Base-by-base conservation (phyloP, 1,284 basidiomycete species). In the Coniferiporia weirii region DNA sequence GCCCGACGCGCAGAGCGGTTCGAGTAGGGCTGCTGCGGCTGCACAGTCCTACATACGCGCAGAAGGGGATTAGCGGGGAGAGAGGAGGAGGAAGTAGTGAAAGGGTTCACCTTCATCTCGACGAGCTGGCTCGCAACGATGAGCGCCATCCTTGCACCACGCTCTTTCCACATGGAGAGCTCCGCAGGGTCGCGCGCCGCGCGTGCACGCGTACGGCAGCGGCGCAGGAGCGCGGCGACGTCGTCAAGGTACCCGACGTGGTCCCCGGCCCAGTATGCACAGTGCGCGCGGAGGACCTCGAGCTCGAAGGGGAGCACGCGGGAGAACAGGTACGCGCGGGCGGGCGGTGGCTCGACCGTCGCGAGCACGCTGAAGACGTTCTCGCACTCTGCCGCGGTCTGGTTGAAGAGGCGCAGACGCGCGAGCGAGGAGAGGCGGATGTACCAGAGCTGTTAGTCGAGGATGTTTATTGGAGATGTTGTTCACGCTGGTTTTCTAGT, bases 351-450 rank as follows among this genome's bases (percentile, higher is more conserved):
- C 63, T 82, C 78, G 57, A 87, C 77, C 40, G 76, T 75, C 62
- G 80, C 77, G 48, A 91, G 79, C 17, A 85, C 84, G n/a, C 79
- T 73, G 70, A 88, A 91, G n/a, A 92, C 78, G 71, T 89, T 87
- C 20, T 82, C 84, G 69, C 85, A 86, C 72, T 93, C 90, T 19
- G 86, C 85, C 1, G 87, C 80, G 15, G 85, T 84, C 68, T 92
- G 90, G 66, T 90, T 90, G 75, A 87, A 88, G 53, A 93, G 81
- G 40, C 89, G 83, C 52, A 93, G 79, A 20, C 90, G 85, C 49
- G 90, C 83, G 43, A 92, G 80, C 56, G 82, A 83, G 22, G 87
- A 83, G 4, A 92, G 77, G 7, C 89, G 88, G 45, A 93, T 81
- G 68, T 86, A 88, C 90, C 90, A 93, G 22, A 91, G 79, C 89